Base-by-base conservation (phyloP, 2,329 filamentous ascomycete species). In the Kalmusia sp. region DNA sequence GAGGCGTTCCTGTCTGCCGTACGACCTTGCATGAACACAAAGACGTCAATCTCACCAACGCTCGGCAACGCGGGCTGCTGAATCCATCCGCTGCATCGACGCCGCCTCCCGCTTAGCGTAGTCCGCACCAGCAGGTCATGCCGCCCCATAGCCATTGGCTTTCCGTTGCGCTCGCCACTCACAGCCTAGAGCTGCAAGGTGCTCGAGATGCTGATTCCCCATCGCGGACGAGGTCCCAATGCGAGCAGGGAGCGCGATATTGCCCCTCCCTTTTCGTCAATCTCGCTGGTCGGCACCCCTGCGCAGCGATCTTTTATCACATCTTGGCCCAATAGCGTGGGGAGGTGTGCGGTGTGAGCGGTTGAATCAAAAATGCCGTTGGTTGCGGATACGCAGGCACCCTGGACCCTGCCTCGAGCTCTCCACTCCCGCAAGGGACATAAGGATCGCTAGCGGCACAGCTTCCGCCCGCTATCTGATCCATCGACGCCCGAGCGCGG, bases 311-410 rank as follows among this genome's bases (percentile, higher is more conserved):
- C 61, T 59, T n/a, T 52, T 66, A 72, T 74, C 71, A 74, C 70
- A 69, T 53, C 68, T 71, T 72, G 69, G 68, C 68, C 67, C 71
- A 73, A 74, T 74, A 72, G 71, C 59, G 63, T 61, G 58, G 58
- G 52, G 44, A 48, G 50, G 52, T 50, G 54, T 60, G 59, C 54
- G 54, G 40, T 24, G 52, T 65, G 69, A 70, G 71, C 69, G 71
- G 69, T 68, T 68, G 69, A 69, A 61, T 69, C 55, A 61, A 58
- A 62, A 55, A 61, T 63, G 62, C 67, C 56, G 71, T 72, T 74
- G 71, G 70, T 61, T 70, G 65, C 59, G 51, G 45, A 64, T 61
- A 63, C 61, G 55, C 60, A 34, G 30, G 21, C 59, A 57, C 59
- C 61, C 64, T 61, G 53, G 65, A 58, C 69, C 69, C 65, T 69